These are phyloP conservation scores for Coniochaeta hoffmannii DNA, from an alignment of 2,329 filamentous ascomycete genomes.

Conservation along the genomic window DNA sequence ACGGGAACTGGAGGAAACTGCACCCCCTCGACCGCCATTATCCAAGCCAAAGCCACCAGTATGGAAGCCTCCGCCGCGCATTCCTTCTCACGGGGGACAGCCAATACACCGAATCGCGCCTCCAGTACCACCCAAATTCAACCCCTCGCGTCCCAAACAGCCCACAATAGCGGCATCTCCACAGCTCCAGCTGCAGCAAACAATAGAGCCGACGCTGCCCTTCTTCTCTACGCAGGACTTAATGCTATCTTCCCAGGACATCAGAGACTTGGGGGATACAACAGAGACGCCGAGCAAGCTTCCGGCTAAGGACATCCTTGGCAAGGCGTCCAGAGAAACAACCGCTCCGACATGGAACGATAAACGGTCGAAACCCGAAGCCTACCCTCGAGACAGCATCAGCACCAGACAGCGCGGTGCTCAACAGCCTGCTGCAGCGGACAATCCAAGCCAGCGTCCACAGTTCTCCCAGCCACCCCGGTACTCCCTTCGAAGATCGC, in stretches of 20 bases:
- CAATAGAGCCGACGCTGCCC: conserved; percentile 14
- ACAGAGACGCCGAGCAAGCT: conserved; percentile 10
- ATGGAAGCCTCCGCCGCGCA: background rate
- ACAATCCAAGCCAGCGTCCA: no score
- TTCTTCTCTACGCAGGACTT: conserved; percentile 39
- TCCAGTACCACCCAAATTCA: background rate
- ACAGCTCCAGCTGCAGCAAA: background rate
- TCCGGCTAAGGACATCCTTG: background rate
- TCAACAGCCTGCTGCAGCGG: background rate
- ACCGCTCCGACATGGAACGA: background rate
- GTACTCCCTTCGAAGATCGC: background rate
- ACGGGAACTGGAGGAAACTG: conserved; percentile 34
- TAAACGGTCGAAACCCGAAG: background rate
- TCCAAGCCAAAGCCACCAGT: background rate
- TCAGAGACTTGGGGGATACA: conserved; percentile 31
- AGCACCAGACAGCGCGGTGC: background rate
- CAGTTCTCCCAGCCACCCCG: background rate
- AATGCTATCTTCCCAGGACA: conserved; percentile 36
- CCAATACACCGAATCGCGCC: background rate
- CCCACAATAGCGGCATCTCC: background rate
- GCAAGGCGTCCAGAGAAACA: background rate
- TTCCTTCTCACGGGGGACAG: background rate
- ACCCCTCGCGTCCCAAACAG: background rate
- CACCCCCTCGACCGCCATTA: background rate
- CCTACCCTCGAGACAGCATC: no score